Base-by-base conservation (phyloP, 2,329 filamentous ascomycete species). In the Cercospora sp. region DNA sequence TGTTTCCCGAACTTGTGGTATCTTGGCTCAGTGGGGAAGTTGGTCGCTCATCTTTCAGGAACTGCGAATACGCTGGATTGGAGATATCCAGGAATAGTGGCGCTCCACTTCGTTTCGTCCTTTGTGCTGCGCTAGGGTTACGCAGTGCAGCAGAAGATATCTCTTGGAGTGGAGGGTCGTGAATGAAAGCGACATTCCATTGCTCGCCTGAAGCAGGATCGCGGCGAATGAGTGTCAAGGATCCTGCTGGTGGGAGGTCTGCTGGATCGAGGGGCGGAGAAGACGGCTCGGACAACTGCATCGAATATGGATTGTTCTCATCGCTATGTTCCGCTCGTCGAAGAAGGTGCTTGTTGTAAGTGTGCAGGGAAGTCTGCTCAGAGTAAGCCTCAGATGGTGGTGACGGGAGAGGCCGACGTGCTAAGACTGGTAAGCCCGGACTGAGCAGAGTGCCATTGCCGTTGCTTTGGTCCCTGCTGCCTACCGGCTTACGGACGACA, bases 61-160 rank as follows among this genome's bases (percentile, higher is more conserved):
- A 89, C 64, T 86, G 86, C 45, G 80, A 82, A 73, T 90, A 90
- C 16, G 87, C 87, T 1, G 86, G 84, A 26, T 86, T 89, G 8
- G 80, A 83, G 10, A 90, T 83, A 62, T 88, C 86, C 10, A 90
- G 81, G 55, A 80, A 83, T 51, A 84, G 70, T 0, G 83, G 82
- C 7, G 81, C 75, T 20, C 81, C 82, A 18, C 77, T 73, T 48
- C 75, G 75, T 69, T 79, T 82, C 51, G 72, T 76, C 51, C 76
- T 77, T 20, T 72, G 69, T 18, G 70, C 70, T 58, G 70, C 68
- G 18, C 68, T 69, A 36, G 75, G 66, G 33, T 78, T 75, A 64
- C 74, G 73, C 7, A 77, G 39, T 3, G 73, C 73, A 45, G 83
- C 82, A 12, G 82, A 83, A 58, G 80, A 82, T 10, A 83, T 72